Evolutionary conservation across 768 basidiomycete genomes (phyloP), one percentile per base, ranked within the genome.

Genomic region (Termitomyces sp.): DNA sequence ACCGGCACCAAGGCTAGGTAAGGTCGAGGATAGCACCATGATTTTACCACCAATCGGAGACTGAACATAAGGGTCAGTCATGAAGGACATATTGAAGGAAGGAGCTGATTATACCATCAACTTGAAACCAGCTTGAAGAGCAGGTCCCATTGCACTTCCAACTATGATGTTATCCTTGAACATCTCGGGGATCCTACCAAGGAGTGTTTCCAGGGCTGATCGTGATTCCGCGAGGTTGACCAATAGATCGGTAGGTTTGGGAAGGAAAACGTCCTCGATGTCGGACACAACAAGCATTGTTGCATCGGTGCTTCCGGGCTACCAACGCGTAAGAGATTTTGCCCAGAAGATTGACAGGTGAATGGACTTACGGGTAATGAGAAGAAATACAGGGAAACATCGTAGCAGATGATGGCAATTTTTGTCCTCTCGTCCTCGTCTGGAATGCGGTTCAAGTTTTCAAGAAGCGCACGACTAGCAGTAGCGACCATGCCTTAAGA

Each of bases 211-310:
- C 50, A 98, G 75, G 2, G 89, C 86, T 0, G 85, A 77, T 46
- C 91, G 86, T 10, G 89, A 83, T 76, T 98, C 97, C 12, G 86
- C 83, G 62, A 98, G 79, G 79, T 98, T 98, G 70, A 98, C 91
- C 38, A 98, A 86, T n/a, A 98, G 81, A 72, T 98, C 96, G 52
- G 86, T 92, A 4, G 97, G 97, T 75, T 96, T 96, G 3, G 97
- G 97, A 31, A 99, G 79, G 83, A 98, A 99, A 57, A 98, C 94
- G 66, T 99, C 97, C 40, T 98, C 94, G 45, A 95, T 85, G 72
- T 99, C 97, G 1, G 94, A 93, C 8, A 99, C 94, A 49, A 99
- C 97, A 38, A 99, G 86, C 96, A 99, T 98, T 5, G 86, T 84
- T 0, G 95, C 87, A 43, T 98, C 96, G 0, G 85, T 75, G 10